Base-by-base conservation (phyloP, 1,284 basidiomycete genomes). In the Trichosporon coremiiforme region DNA sequence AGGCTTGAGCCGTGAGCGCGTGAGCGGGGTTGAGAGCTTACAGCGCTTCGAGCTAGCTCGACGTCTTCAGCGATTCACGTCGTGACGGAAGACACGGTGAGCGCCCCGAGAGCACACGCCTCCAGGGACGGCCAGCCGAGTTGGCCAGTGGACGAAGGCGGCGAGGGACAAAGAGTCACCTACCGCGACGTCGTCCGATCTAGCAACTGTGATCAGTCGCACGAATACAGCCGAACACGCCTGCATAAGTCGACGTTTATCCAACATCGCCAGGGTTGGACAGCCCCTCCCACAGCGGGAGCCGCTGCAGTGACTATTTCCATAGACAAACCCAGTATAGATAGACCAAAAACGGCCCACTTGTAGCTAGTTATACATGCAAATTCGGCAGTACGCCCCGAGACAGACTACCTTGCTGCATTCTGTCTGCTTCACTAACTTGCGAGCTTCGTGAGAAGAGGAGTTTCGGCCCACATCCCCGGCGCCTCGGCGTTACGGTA, bases 1-100 rank as follows among this genome's bases (percentile, higher is more conserved):
- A 17, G 68, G 72, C 69, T 73, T 73, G 72, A 73, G 72, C 72
- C 72, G 72, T 70, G 72, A 67, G 72, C 72, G 71, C 72, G 72
- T 73, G 72, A 73, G 72, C 69, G 72, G 72, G 70, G 69, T 73
- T 66, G 67, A 64, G 63, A 67, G 68, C 66, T 66, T 67, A 68
- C 66, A 57, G 69, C 29, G 53, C 22, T 55, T 25, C 53, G 12
- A 36, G 57, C 57, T 29, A 38, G 20, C 67, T 60, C 66, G 45
- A 33, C 12, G 55, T 29, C 45, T 50, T 31, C 38, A 3, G 38
- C 20, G n/a, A 15, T 45, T 7, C 15, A 22, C 15, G 33, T 45
- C 35, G 35, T 45, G 33, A 22, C 36, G 4, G 9, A 22, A 45
- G 41, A 45, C 41, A 45, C 47, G 20, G 47, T 53, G 47, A 33